Conservation (phyloP, 2,329 filamentous ascomycete species). For the Fusarium lyarnte region DNA sequence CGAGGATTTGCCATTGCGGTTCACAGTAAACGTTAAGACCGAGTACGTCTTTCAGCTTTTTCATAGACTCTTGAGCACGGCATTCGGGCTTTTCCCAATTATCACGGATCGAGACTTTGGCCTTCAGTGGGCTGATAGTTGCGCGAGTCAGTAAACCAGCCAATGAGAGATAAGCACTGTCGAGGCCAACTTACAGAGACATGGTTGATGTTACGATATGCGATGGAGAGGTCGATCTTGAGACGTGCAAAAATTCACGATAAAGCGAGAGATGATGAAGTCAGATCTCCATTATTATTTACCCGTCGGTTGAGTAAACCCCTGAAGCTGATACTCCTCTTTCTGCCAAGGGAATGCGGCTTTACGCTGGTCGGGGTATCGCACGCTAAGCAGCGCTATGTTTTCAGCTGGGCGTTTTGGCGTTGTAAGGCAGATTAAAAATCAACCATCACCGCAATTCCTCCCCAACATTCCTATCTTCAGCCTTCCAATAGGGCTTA, state of each 20-base stretch:
- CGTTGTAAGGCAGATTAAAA: constrained; percentile 25
- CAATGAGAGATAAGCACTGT: neutral
- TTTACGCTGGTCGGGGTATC: neutral
- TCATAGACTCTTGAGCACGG: constrained; percentile 47
- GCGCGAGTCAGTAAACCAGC: neutral
- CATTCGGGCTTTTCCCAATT: constrained; percentile 51
- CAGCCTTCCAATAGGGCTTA: neutral
- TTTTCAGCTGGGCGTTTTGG: constrained; percentile 41
- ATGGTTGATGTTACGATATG: neutral
- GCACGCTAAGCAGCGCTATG: constrained; percentile 31
- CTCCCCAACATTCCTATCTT: neutral
- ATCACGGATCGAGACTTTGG: constrained; percentile 55
- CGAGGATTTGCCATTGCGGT: constrained; percentile 56
- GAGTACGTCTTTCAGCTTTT: constrained; percentile 46
- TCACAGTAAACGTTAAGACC: constrained; percentile 53
- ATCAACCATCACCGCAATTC: constrained; percentile 2
- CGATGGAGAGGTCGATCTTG: neutral
- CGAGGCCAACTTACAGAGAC: constrained; percentile 10
- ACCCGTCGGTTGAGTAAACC: neutral
- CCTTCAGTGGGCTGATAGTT: constrained; percentile 53
- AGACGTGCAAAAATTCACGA: neutral
- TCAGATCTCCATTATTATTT: neutral
- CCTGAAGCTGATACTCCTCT: neutral
- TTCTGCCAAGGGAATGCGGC: neutral
- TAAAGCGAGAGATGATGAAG: neutral